A percentile compares a stretch with the other conserved stretches of the same genome.
Evolutionary conservation across 129 eudicot species (phyloP).

Genomic region (Silybum marianum): DNA sequence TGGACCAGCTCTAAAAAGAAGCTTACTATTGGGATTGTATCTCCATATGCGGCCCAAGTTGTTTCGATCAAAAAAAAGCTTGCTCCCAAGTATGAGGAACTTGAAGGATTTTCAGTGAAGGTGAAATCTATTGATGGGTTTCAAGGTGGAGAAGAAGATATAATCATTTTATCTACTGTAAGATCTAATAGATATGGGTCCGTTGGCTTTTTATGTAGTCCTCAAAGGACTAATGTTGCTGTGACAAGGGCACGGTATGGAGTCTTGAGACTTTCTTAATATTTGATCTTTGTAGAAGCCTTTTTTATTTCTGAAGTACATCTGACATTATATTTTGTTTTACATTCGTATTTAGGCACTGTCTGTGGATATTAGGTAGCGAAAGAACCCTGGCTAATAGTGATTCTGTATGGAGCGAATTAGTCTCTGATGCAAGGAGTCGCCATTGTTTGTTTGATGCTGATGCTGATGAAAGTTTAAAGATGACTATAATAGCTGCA

Average conservation of each 20-base stretch:
- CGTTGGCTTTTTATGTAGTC: slow-evolving; percentile 43
- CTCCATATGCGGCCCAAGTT: slow-evolving; percentile 62
- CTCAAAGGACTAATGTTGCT: slow-evolving; percentile 52
- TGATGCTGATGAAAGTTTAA: slow-evolving; percentile 37
- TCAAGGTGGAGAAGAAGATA: slow-evolving; percentile 63
- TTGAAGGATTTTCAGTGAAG: slow-evolving; percentile 34
- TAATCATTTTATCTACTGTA: slow-evolving; percentile 51
- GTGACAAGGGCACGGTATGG: slow-evolving; percentile 58
- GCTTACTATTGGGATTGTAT: slow-evolving; percentile 48
- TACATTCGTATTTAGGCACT: slow-evolving; percentile 25
- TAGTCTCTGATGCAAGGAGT: slow-evolving; percentile 39
- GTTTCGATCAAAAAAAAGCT: slow-evolving; percentile 38
- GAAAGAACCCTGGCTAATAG: slow-evolving; percentile 37
- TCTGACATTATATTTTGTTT: not conserved
- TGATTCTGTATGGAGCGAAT: slow-evolving; percentile 38
- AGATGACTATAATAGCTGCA: slow-evolving; percentile 31
- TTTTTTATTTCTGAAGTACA: not conserved
- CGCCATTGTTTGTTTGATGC: slow-evolving; percentile 48
- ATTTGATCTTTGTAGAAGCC: not conserved
- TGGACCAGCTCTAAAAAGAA: slow-evolving; percentile 33
- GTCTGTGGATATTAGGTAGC: slow-evolving; percentile 60
- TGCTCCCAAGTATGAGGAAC: slow-evolving; percentile 22
- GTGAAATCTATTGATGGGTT: slow-evolving; percentile 56
- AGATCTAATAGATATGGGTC: slow-evolving; percentile 47
- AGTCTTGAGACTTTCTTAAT: not conserved